A percentile compares a stretch with the other conserved stretches of the same genome.
Conservation (phyloP, 2,329 filamentous ascomycete genomes). For the Rutstroemia sp. region DNA sequence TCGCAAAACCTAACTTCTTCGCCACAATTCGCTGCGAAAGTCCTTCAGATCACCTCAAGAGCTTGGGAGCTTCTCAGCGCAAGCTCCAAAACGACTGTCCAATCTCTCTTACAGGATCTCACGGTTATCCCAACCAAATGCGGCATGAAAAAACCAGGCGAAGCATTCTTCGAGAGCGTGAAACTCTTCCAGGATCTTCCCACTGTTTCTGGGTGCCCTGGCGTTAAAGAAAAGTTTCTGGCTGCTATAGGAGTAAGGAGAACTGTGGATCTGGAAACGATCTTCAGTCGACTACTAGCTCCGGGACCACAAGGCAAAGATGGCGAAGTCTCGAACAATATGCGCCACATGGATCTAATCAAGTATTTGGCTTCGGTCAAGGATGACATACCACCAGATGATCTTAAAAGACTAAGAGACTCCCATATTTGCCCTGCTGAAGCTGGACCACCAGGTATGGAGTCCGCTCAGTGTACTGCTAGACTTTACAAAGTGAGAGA, state of each 20-base stretch:
- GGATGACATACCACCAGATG: constrained; percentile 76
- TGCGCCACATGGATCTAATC: constrained; percentile 92
- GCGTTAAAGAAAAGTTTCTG: constrained; percentile 87
- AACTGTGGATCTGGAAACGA: constrained; percentile 88
- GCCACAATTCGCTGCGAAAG: constrained; percentile 65
- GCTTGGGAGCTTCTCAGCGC: constrained; percentile 77
- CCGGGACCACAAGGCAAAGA: constrained; percentile 42
- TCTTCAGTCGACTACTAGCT: constrained; percentile 78
- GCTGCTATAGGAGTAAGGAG: constrained; percentile 81
- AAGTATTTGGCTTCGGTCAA: constrained; percentile 88
- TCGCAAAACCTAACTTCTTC: constrained; percentile 66
- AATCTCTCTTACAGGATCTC: constrained; percentile 55
- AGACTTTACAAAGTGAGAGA: constrained; percentile 66
- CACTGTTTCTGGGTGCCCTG: constrained; percentile 65
- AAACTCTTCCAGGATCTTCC: constrained; percentile 93
- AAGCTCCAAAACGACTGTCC: constrained; percentile 57
- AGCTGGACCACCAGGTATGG: constrained; percentile 46
- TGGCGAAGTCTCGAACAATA: constrained; percentile 46
- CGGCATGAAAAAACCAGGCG: constrained; percentile 78
- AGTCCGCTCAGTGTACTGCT: constrained; percentile 43
- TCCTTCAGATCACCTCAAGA: constrained; percentile 77
- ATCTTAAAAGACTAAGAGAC: constrained; percentile 69
- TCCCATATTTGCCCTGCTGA: constrained; percentile 81
- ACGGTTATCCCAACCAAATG: constrained; percentile 83
- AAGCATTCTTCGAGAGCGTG: constrained; percentile 90